Evolutionary conservation across 768 basidiomycete genomes (phyloP).

Genomic region (Cystobasidium onofrii): DNA sequence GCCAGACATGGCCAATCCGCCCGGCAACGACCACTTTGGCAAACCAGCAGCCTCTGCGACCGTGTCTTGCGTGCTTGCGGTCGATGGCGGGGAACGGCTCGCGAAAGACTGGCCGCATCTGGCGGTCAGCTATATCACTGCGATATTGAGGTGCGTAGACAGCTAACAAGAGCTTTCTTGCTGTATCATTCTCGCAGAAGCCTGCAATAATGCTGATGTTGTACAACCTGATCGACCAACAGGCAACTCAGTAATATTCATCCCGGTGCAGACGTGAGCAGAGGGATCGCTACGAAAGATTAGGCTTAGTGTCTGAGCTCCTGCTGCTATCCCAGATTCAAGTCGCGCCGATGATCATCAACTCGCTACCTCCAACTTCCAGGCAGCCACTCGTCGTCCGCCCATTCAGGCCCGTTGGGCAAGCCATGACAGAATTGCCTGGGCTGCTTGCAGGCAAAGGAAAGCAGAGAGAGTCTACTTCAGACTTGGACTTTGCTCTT

Average conservation of each 20-base stretch:
- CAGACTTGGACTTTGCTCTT: conserved; percentile 19
- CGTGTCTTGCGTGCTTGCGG: conserved; percentile 24
- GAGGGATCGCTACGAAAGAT: too few relatives aligned
- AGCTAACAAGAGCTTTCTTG: not conserved
- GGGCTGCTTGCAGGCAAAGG: conserved; percentile 9
- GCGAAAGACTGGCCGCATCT: conserved; percentile 6
- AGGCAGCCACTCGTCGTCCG: conserved; percentile 3
- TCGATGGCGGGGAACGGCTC: conserved; percentile 16
- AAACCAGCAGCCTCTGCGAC: not conserved
- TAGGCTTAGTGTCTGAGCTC: not conserved
- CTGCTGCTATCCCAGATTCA: not conserved
- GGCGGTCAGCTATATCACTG: conserved; percentile 14
- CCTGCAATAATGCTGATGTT: not conserved
- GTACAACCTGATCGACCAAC: not conserved
- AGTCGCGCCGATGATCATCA: conserved; percentile 18
- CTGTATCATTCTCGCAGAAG: not conserved
- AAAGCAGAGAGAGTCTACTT: conserved; percentile 22
- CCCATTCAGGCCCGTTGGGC: conserved; percentile 2
- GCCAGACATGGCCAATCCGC: not conserved
- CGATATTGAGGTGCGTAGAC: conserved; percentile 21
- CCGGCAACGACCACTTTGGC: not conserved
- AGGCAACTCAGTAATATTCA: conserved; percentile 24
- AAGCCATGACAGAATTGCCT: not conserved
- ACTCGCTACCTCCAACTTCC: conserved; percentile 27
- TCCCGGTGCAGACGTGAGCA: conserved; percentile 10